These are phyloP conservation scores for Xylaria hypoxylon DNA, from an alignment of 2,329 filamentous ascomycete species.

Conservation along the genomic window DNA sequence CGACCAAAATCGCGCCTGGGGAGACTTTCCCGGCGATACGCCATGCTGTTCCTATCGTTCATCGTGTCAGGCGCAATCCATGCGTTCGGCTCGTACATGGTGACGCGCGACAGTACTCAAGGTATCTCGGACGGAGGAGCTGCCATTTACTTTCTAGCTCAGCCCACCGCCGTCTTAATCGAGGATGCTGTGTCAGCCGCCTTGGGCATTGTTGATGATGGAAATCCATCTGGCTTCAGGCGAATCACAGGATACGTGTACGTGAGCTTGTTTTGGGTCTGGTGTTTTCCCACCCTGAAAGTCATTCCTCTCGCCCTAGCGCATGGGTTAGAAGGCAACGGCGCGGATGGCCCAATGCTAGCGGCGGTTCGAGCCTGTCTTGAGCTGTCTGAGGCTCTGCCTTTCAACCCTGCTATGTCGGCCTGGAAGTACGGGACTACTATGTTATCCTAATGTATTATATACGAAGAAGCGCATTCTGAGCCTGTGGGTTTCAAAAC, in stretches of 20 bases:
- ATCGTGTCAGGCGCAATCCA: constrained; percentile 9
- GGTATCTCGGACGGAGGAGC: constrained; percentile 7
- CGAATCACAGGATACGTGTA: constrained; percentile 9
- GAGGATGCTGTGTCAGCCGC: constrained; percentile 9
- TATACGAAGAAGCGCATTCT: constrained; percentile 8
- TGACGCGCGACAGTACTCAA: constrained; percentile 8
- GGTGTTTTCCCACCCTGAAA: constrained; percentile 12
- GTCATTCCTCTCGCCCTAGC: constrained; percentile 9
- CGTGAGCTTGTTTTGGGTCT: constrained; percentile 11
- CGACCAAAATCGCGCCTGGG: constrained; percentile 9
- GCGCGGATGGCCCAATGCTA: constrained; percentile 3
- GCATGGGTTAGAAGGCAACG: constrained; percentile 8
- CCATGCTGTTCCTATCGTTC: constrained; percentile 6
- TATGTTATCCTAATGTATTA: constrained; percentile 1
- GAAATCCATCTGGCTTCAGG: constrained; percentile 7
- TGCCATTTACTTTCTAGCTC: constrained; percentile 6
- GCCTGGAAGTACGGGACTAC: constrained; percentile 8
- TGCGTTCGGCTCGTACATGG: constrained; percentile 8
- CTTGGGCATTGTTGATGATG: constrained; percentile 8
- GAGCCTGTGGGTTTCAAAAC: neutral
- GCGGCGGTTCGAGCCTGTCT: constrained; percentile 10
- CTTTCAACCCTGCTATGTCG: constrained; percentile 10
- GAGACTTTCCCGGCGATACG: constrained; percentile 5
- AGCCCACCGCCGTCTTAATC: constrained; percentile 10
- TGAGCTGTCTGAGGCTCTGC: constrained; percentile 9